These are phyloP conservation scores for Lasiosphaeriaceae sp. DNA, from an alignment of 495 filamentous ascomycete genomes.

Conservation along the genomic window DNA sequence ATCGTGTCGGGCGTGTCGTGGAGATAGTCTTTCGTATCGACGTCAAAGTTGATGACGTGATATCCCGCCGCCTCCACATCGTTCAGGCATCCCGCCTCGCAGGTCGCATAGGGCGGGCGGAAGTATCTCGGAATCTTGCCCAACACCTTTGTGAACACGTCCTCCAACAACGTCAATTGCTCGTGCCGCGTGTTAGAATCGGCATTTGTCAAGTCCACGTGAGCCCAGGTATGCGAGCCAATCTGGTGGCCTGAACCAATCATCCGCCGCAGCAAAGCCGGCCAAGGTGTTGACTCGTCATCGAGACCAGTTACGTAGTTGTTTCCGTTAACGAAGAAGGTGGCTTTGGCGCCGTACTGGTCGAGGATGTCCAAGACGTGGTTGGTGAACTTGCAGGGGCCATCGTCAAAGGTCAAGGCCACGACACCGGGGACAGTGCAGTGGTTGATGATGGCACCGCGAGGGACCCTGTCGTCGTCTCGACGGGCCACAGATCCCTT, in stretches of 20 bases:
- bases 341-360: slow-evolving; percentile 55
- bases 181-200: slow-evolving; percentile 8
- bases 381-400: slow-evolving; percentile 35
- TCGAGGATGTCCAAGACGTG: slow-evolving; percentile 28
- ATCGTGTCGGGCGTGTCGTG: slow-evolving; percentile 21
- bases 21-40: slow-evolving; percentile 42
- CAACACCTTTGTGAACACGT: slow-evolving; percentile 24
- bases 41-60: slow-evolving; percentile 39
- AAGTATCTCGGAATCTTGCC: slow-evolving; percentile 41
- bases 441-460: slow-evolving; percentile 45
- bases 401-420: slow-evolving; percentile 45
- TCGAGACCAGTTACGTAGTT: slow-evolving; percentile 58
- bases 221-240: slow-evolving; percentile 35
- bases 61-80: slow-evolving; percentile 33
- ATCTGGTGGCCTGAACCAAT: slow-evolving; percentile 28
- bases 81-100: slow-evolving; percentile 21
- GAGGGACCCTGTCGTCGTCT: slow-evolving; percentile 10
- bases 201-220: slow-evolving; percentile 30
- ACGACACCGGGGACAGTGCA: slow-evolving; percentile 50
- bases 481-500: neutral
- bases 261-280: slow-evolving; percentile 27
- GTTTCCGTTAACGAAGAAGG: slow-evolving; percentile 70
- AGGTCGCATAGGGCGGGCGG: slow-evolving; percentile 39
- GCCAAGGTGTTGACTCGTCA: slow-evolving; percentile 33
- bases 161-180: slow-evolving; percentile 31